These are phyloP conservation scores for Sextonia rubra DNA, from an alignment of 164 flowering plant species.

Conservation along the genomic window DNA sequence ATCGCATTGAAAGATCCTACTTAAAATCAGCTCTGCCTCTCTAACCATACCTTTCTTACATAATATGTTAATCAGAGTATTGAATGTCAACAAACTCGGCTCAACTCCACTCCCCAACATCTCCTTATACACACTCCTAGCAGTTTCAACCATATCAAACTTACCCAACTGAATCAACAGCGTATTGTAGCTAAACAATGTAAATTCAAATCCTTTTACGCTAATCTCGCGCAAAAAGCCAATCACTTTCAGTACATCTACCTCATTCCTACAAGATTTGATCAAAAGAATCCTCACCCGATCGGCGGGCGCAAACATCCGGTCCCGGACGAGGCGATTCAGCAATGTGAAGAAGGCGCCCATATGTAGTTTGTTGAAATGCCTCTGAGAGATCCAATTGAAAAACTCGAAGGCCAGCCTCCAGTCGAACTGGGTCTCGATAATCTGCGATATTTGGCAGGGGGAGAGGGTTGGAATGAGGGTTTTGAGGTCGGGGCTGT, in stretches of 20 bases:
- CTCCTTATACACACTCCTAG: conserved; percentile 42
- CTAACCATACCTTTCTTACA: conserved; percentile 64
- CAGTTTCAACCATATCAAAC: conserved; percentile 51
- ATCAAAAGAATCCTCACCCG: conserved; percentile 59
- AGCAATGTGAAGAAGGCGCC: conserved; percentile 42
- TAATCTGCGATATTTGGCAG: conserved; percentile 39
- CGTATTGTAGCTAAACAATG: conserved; percentile 53
- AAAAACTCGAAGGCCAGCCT: conserved; percentile 46
- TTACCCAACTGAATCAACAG: conserved; percentile 66
- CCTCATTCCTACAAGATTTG: conserved; percentile 49
- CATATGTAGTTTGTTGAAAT: conserved; percentile 46
- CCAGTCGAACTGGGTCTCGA: conserved; percentile 33
- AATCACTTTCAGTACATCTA: conserved; percentile 43
- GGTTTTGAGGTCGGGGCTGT: conserved; percentile 32
- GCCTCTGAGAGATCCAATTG: conserved; percentile 52
- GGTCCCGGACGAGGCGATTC: conserved; percentile 45
- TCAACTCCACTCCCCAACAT: conserved; percentile 41
- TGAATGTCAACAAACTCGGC: conserved; percentile 62
- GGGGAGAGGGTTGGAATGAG: conserved; percentile 39
- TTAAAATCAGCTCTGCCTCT: conserved; percentile 50
- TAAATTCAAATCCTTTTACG: conserved; percentile 35
- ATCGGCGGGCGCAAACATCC: conserved; percentile 44
- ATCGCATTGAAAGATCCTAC: conserved; percentile 41
- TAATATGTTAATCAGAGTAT: conserved; percentile 63
- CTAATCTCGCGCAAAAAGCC: conserved; percentile 40